These are phyloP conservation scores for Pestalotiopsis sp. DNA, from an alignment of 2,329 filamentous ascomycete species.

Conservation along the genomic window DNA sequence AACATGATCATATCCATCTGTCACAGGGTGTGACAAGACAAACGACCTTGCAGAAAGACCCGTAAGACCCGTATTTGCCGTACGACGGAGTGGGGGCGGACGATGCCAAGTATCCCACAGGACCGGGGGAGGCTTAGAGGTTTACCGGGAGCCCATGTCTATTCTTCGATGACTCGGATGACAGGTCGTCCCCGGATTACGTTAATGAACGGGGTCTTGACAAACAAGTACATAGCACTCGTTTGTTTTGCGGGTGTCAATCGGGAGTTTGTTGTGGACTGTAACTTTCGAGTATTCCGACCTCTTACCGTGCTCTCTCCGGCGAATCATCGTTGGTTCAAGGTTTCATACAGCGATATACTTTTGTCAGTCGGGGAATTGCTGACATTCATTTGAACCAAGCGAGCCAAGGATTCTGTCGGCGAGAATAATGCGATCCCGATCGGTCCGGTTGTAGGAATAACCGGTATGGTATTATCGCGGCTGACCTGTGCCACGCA, in stretches of 20 bases:
- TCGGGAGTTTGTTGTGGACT: neutral
- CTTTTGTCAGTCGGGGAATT: neutral
- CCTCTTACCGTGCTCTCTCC: neutral
- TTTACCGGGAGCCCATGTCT: neutral
- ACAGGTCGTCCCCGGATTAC: neutral
- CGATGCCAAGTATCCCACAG: conserved; percentile 1
- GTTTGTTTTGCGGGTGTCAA: neutral
- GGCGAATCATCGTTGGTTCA: neutral
- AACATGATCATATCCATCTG: neutral
- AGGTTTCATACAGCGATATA: neutral
- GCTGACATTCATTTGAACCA: neutral
- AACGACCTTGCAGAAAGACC: neutral
- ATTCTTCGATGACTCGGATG: neutral
- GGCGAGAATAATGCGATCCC: neutral
- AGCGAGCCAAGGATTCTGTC: neutral
- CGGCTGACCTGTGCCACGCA: neutral
- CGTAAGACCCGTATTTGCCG: neutral
- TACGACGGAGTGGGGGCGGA: neutral
- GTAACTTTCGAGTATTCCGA: neutral
- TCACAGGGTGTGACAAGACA: neutral
- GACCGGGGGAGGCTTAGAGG: neutral
- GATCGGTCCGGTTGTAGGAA: neutral
- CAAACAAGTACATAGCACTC: neutral
- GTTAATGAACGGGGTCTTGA: neutral
- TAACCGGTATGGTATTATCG: neutral